Evolutionary conservation across 2,329 filamentous ascomycete genomes (phyloP), one percentile per base, ranked within the genome.

Genomic region (Beauveria brongniartii): DNA sequence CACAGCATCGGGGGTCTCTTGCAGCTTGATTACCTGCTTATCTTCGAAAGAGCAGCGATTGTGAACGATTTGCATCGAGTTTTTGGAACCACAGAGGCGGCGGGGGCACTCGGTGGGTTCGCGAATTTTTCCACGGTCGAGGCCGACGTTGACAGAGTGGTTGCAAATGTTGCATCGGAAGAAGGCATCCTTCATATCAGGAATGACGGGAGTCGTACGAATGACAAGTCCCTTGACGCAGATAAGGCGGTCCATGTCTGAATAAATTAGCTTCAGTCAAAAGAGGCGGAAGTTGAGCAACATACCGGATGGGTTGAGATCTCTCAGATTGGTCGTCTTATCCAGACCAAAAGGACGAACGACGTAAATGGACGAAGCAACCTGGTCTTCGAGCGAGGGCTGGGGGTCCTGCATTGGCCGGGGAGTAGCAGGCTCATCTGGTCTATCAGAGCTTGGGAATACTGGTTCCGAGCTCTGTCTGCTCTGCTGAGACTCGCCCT

Each of bases 141-240:
- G 89, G 61, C 92, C 89, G 59, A 97, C 91, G 64, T 89, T 90
- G 63, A 96, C 85, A 4, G 90, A 93, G 74, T 97, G 91, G 69
- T 92, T 91, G 76, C 94, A 99, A 28, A 93, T 85, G 62, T 91
- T 90, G 77, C 94, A 99, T 65, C 91, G 89, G 84, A 99, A 99
- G 77, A 96, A 97, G 0, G 94, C 94, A 71, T 96, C 91, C 76
- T 95, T 97, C 95, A 99, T 99, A 69, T 99, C 94, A 0, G 94
- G 94, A 65, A 99, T 97, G 65, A 99, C 90, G 0, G 94, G 92
- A 0, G 94, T 97, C 3, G 94, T 90, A 64, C 94, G 87, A 69
- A 99, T 99, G 63, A 99, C 94, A 18, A 99, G 81, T 51, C 94
- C 94, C 75, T 97, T 99, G 75, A 99, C 88, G 66, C 88, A 91